Base-by-base conservation (phyloP, 345 rosid species). In the Syzygium oleosum region DNA sequence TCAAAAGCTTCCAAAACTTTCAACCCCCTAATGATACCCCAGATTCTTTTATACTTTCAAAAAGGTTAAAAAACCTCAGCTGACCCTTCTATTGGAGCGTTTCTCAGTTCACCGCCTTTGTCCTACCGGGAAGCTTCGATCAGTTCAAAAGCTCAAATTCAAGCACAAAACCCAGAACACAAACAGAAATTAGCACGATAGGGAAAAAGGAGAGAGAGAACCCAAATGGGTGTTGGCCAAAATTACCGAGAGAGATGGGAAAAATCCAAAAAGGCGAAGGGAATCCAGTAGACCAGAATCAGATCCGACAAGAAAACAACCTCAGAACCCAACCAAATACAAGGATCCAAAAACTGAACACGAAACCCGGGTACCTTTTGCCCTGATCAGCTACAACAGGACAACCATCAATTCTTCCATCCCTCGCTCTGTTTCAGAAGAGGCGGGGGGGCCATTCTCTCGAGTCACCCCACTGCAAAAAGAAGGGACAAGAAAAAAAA, bases 1-100 rank as follows among this genome's bases (percentile, higher is more conserved):
- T 63, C 84, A 22, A 93, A 93, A 92, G 94, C 89, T 92, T 86
- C 85, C 87, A 92, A 88, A 88, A 89, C 90, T 91, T 89, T 91
- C 88, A 91, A 90, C 91, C 87, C 88, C 90, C 88, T 11, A 73
- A 73, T 73, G 46, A 73, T 73, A 34, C 23, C 80, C 79, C 49
- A 3, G 10, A 34, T 34, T 73, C 80, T 73, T 68, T 34, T 73
- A 73, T 73, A 4, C 49, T 34, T 34, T 12, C 49, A 38, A 19
- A 73, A 73, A 73, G 80, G 49, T 34, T 34, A 19, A 34, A 12
- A 73, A 73, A 34, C 80, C 25, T 73, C 41, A 34, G 49, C 34
- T 22, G 80, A 38, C 46, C 46, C 46, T 73, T 73, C 80, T 34
- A 34, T 19, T 73, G 59, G 73, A 56, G 73, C 86, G 63, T 38